These are phyloP conservation scores for Acer saccharum DNA, from an alignment of 345 rosid genomes.

Conservation along the genomic window DNA sequence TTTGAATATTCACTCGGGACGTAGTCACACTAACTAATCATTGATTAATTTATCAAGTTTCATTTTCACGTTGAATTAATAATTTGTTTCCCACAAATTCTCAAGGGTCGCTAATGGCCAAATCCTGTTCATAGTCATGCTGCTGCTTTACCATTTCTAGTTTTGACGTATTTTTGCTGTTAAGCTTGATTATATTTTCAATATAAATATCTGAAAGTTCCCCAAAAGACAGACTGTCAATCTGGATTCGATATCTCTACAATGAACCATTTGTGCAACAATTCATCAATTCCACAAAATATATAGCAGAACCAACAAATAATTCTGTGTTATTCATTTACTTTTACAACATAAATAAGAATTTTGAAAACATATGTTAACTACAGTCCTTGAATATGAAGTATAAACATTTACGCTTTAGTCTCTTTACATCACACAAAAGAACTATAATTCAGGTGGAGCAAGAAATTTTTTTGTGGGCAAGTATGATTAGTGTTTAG, in stretches of 20 bases:
- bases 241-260: too few species aligned
- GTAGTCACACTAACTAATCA: neutral
- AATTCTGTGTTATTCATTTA: too few species aligned
- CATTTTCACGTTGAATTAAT: neutral
- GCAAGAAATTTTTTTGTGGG: too few species aligned
- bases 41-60: neutral
- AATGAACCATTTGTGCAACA: too few species aligned
- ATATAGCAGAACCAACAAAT: too few species aligned
- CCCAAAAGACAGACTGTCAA: too few species aligned
- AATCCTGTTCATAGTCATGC: neutral
- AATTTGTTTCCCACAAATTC: neutral
- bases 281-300: too few species aligned
- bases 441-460: neutral
- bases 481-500: neutral
- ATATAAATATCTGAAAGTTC: too few species aligned
- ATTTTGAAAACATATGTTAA: too few species aligned
- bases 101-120: neutral
- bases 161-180: neutral
- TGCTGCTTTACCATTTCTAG: neutral
- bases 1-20: conserved; percentile 6
- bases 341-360: too few species aligned
- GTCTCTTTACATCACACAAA: neutral
- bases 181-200: neutral
- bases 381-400: too few species aligned
- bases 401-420: neutral